Conservation (phyloP, 2,329 filamentous ascomycete species). For the Hymenoscyphus occultus region DNA sequence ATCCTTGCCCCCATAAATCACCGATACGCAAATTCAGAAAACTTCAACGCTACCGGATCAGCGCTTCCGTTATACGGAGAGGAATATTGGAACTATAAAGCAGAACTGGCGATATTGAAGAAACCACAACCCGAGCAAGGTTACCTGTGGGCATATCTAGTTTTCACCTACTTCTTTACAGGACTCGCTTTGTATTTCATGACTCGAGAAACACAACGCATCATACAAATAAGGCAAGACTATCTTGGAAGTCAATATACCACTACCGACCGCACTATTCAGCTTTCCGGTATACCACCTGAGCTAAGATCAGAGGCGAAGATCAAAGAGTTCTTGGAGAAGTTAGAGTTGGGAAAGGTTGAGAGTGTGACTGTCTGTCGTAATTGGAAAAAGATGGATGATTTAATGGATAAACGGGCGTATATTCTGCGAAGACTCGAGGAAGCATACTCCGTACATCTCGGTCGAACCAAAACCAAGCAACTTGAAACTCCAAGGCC, state of each 20-base stretch:
- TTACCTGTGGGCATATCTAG: slow-evolving; percentile 88
- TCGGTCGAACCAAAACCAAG: slow-evolving; percentile 54
- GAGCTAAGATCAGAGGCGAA: slow-evolving; percentile 77
- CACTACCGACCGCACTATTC: slow-evolving; percentile 92
- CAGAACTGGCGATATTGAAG: slow-evolving; percentile 9
- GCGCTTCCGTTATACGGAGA: slow-evolving; percentile 4
- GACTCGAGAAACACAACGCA: slow-evolving; percentile 75
- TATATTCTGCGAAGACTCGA: slow-evolving; percentile 70
- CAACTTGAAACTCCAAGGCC: slow-evolving; percentile 43
- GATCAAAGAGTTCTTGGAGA: slow-evolving; percentile 84
- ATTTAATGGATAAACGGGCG: slow-evolving; percentile 65
- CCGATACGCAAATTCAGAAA: slow-evolving; percentile 49
- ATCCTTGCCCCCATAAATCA: slow-evolving; percentile 86
- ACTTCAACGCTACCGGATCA: slow-evolving; percentile 27
- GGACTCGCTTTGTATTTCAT: slow-evolving; percentile 78
- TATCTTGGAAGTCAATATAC: slow-evolving; percentile 93
- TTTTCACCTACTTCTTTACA: slow-evolving; percentile 94
- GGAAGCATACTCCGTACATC: slow-evolving; percentile 74
- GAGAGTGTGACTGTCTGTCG: slow-evolving; percentile 83
- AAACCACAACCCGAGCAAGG: slow-evolving; percentile 24
- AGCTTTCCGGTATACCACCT: slow-evolving; percentile 80
- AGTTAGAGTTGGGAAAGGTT: slow-evolving; percentile 83
- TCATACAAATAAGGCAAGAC: slow-evolving; percentile 82
- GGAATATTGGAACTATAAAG: slow-evolving; percentile 11
- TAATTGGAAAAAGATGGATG: slow-evolving; percentile 81